Percentiles rank a stretch among this genome's conserved stretches.
phyloP scores from a whole-genome alignment of 768 basidiomycete genomes.

The Mycena rosella region DNA sequence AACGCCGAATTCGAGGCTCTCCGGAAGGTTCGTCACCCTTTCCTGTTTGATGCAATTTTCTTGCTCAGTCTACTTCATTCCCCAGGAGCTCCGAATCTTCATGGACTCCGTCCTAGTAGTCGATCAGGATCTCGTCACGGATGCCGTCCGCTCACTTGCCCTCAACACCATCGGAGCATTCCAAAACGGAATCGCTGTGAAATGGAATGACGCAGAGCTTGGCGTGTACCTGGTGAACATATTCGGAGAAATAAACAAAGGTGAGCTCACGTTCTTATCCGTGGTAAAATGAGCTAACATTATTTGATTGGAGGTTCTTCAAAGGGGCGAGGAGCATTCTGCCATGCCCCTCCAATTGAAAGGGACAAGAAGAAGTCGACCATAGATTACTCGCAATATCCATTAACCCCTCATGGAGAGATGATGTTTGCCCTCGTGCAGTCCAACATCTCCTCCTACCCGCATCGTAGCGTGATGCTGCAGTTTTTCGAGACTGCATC shows the following conservation, averaged over 20 bases:
- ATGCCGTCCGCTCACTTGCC: constrained; percentile 79
- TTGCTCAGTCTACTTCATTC: constrained; percentile 7
- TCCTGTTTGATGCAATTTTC: constrained; percentile 2
- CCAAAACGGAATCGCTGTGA: constrained; percentile 69
- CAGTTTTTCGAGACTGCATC: constrained; percentile 94
- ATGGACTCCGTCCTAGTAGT: constrained; percentile 90
- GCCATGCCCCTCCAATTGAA: constrained; percentile 76
- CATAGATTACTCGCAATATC: constrained; percentile 82
- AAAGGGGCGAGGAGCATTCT: constrained; percentile 90
- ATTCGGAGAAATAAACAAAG: constrained; percentile 93
- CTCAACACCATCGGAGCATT: constrained; percentile 81
- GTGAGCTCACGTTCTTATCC: constrained; percentile 56
- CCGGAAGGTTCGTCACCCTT: constrained; percentile 75
- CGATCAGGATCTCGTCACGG: constrained; percentile 88
- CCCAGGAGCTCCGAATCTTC: constrained; percentile 85
- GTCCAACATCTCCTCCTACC: constrained; percentile 85
- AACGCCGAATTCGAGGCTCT: constrained; percentile 84
- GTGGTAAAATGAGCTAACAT: constrained; percentile 20
- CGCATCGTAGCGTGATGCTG: constrained; percentile 85
- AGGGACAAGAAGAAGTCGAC: constrained; percentile 79
- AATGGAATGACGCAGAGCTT: constrained; percentile 95
- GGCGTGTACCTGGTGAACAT: constrained; percentile 94
- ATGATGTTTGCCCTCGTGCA: constrained; percentile 88
- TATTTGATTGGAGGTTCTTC: constrained; percentile 64
- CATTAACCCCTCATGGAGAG: constrained; percentile 91